Base-by-base conservation (phyloP, 441 rosid genomes). In the Dalechampia spathulata region DNA sequence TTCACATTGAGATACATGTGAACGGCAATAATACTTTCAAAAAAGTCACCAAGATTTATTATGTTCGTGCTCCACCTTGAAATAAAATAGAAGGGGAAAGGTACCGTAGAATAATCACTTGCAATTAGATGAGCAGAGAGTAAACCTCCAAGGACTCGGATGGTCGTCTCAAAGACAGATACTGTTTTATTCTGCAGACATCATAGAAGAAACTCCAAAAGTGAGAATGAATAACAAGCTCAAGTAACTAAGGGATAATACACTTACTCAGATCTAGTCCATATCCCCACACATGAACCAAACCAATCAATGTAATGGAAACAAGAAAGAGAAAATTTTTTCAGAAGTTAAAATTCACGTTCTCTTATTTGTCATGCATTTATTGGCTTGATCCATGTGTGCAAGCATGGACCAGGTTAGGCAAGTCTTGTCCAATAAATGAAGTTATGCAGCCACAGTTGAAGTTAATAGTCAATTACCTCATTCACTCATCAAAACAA, bases 91-190 rank as follows among this genome's bases (percentile, higher is more conserved):
- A 6, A 32, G 58, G 23, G 26, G 16, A 14, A 28, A 30, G 27
- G 45, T 80, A 93, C 99, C 93, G 90, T 90, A 48, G 97, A 87
- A 70, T 82, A 78, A 73, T 93, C 99, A 81, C 93, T 93, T 56
- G 99, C 96, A 67, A 90, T 82, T 64, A 90, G 83, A 78, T 93
- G 99, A 55, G 99, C 96, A 27, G 99, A 93, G 13, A 93, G 85
- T 66, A 93, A 76, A 60, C 99, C 99, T 60, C 99, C 99, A 59
- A 93, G 90, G 65, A 93, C 84, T 58, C 97, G 77, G 62, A 93
- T 93, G 49, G 80, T 66, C 55, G 97, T 93, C 82, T 93, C 97
- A 61, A 93, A 93, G 57, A 93, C 65, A 17, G 99, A 93, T 8
- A 90, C 99, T 39, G 99, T 93, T 74, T 93, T 93, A 65, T 93